Evolutionary conservation across 2,329 filamentous ascomycete species (phyloP), one percentile per base, ranked within the genome.

Genomic region (Calonectria naviculata): DNA sequence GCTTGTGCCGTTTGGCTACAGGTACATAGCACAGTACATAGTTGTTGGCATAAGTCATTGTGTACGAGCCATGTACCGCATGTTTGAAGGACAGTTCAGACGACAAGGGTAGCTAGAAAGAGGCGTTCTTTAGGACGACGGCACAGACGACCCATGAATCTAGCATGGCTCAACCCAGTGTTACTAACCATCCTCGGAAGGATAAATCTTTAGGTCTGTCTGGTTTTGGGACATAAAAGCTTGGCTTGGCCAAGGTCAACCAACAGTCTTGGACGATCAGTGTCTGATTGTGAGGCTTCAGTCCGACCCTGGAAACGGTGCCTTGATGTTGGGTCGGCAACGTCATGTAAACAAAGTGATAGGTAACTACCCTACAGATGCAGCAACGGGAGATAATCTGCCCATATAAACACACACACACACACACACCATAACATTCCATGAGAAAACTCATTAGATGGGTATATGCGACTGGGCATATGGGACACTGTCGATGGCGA

Each of bases 161-260:
- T 38, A 21, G 52, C 52, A 56, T 63, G 42, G 58, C 47, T 47
- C 47, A 60, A 21, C n/a, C 41, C 34, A 34, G 44, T 17, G 31
- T n/a, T 24, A 15, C 67, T 70, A 70, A 60, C 67, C 67, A 13
- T 52, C 42, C 61, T 61, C 13, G 61, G 67, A 65, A 61, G 34
- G 52, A 38, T 12, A 36, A 44, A 65, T 70, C 52, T 69, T 61
- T n/a, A 60, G 56, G 24, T 24, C 58, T 49, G n/a, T 28, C 47
- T 69, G 8, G 17, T 34, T 60, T 26, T 36, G 61, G 52, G 26
- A 54, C 19, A 29, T 34, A 19, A 61, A 60, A 56, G 6, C 56
- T 69, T 36, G 24, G 52, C 13, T 5, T n/a, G n/a, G 19, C 28
- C 15, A 34, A 8, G 13, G 21, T 52, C 28, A 28, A 19, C 19